Base-by-base conservation (phyloP, 495 filamentous ascomycete genomes). In the Penicillium pulvis region DNA sequence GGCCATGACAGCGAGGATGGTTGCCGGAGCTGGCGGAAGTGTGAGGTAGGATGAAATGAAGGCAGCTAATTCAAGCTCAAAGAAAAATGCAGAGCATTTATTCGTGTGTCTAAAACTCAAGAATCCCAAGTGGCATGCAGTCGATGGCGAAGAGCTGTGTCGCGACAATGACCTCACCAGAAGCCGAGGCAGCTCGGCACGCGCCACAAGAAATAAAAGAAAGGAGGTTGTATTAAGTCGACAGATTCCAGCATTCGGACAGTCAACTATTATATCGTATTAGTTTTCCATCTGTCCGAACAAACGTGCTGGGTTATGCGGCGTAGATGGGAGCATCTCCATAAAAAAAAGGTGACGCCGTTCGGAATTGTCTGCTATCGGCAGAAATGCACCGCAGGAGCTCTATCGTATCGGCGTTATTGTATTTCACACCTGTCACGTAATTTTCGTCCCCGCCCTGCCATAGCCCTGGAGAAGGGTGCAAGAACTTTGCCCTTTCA, bases 311-410 rank as follows among this genome's bases (percentile, higher is more conserved):
- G 72, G 68, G 68, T 69, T 76, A 74, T 78, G 67, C 75, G 33
- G 75, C 75, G 75, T 78, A 78, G 71, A 54, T 59, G 47, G 54
- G 66, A 76, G 72, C 64, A 72, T 77, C 62, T 48, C 63, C 42
- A 36, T 24, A 42, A 36, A 53, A 59, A 66, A 55, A 60, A 60
- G 24, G 14, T 53, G 59, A 61, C n/a, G 59, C 20, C 39, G 51
- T 53, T 62, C 35, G 35, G 44, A 58, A 23, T 30, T 19, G 39
- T 12, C 43, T 46, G 43, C n/a, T 36, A 41, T 41, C 39, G 39
- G 39, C 39, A 41, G n/a, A 41, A 41, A 11, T 41, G 39, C 39
- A 41, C 39, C 39, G 39, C 39, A 41, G 4, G 39, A 41, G 39
- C 39, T 41, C 39, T n/a, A 41, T 41, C 39, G 39, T 41, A 41